Percentiles rank a stretch among this genome's conserved stretches.
Conservation (phyloP, 2,329 filamentous ascomycete species). For the Colletotrichum orbiculare region DNA sequence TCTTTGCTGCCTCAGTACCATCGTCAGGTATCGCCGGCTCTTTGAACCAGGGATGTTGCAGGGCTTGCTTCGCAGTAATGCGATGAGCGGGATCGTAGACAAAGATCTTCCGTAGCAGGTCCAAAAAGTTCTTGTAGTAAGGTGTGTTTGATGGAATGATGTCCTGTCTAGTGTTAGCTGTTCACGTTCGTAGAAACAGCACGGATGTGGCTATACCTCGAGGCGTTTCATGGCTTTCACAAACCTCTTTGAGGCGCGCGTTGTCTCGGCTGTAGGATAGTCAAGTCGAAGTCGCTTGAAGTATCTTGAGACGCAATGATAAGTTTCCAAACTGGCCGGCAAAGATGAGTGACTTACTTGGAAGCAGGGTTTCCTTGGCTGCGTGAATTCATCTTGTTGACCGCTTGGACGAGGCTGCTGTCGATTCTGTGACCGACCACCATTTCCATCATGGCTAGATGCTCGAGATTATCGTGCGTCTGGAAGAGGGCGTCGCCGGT, state of each 20-base stretch:
- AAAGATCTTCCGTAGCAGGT: slow-evolving; percentile 74
- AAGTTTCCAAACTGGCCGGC: background rate
- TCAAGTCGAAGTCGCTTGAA: slow-evolving; percentile 75
- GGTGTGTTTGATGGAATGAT: slow-evolving; percentile 70
- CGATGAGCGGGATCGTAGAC: slow-evolving; percentile 74
- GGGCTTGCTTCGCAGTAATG: slow-evolving; percentile 74
- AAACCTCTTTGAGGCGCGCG: slow-evolving; percentile 72
- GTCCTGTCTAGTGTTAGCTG: slow-evolving; percentile 58
- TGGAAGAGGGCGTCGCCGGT: slow-evolving; percentile 78
- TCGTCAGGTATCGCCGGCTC: slow-evolving; percentile 72
- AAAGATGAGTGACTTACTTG: slow-evolving; percentile 60
- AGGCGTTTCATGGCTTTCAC: slow-evolving; percentile 79
- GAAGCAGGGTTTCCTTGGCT: slow-evolving; percentile 70
- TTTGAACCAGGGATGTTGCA: slow-evolving; percentile 76
- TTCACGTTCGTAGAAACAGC: background rate
- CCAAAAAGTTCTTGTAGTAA: slow-evolving; percentile 72
- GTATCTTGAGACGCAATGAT: slow-evolving; percentile 57
- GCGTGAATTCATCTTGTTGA: slow-evolving; percentile 67
- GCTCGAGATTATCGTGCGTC: slow-evolving; percentile 78
- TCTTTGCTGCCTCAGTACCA: slow-evolving; percentile 75
- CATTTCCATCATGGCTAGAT: slow-evolving; percentile 81
- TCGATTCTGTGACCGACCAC: slow-evolving; percentile 72
- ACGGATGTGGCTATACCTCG: slow-evolving; percentile 54
- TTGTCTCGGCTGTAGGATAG: slow-evolving; percentile 73
- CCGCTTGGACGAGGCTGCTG: slow-evolving; percentile 65